Base-by-base conservation (phyloP, 768 basidiomycete genomes). In the Mycena amicta region DNA sequence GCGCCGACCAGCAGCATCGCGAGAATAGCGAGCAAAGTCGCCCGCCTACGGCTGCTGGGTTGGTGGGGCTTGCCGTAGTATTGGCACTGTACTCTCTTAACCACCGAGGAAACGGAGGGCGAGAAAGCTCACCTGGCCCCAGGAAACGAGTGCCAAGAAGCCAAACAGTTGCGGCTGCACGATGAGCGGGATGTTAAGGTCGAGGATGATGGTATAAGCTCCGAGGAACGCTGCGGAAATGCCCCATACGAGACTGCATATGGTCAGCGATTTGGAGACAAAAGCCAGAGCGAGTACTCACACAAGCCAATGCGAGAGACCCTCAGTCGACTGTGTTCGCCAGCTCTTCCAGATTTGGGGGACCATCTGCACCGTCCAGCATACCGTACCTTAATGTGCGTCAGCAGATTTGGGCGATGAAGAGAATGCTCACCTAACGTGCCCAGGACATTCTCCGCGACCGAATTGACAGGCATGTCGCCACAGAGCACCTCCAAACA, bases 271-370 rank as follows among this genome's bases (percentile, higher is more conserved):
- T n/a, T n/a, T n/a, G n/a, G n/a, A n/a, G n/a, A n/a, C n/a, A n/a
- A n/a, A n/a, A n/a, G n/a, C n/a, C n/a, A n/a, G n/a, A n/a, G n/a
- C n/a, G n/a, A n/a, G 25, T 25, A 75, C 76, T 55, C 69, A 87
- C 88, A 91, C 82, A 29, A 93, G 78, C 70, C 73, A 83, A 15
- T 77, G 80, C 1, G 89, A 91, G 11, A 93, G 75, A 0, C 92
- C 91, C 26, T 82, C 76, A 0, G 87, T 89, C 25, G 82, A 83
- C 66, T 91, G 88, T 20, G 76, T 75, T 30, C 83, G 77, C 75
- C 83, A 88, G 61, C 82, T 88, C 71, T 93, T 91, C 83, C 84
- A 82, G 23, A 90, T 77, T 62, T 91, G 89, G 5, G 89, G 90
- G 29, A 90, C 68, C 15, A 91, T 67, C 63, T 89, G 88, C 15